Percentiles rank a stretch among this genome's conserved stretches.
Evolutionary conservation across 108 stramenopile genomes (phyloP).

Genomic region (Hondaea fermentalgiana): DNA sequence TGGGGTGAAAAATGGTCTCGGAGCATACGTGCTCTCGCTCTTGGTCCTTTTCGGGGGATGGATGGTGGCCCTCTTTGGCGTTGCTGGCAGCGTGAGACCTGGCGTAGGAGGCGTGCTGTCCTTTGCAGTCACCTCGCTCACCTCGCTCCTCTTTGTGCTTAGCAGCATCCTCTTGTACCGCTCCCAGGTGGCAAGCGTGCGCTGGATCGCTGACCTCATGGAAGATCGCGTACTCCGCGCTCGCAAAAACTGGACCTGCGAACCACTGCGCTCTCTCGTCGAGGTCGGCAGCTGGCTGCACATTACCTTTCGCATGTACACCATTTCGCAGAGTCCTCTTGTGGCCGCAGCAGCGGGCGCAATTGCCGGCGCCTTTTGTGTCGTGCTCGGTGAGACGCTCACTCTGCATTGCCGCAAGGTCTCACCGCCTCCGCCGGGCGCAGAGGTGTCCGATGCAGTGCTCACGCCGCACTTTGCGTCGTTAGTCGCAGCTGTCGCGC

Average conservation of each 20-base stretch:
- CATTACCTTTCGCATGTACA: background rate
- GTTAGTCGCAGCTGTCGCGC: background rate
- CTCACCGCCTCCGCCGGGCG: background rate
- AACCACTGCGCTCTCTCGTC: background rate
- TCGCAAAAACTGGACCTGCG: background rate
- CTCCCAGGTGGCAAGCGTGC: background rate
- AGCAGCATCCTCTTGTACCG: background rate
- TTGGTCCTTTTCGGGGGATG: background rate
- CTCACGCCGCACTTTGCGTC: conserved; percentile 7
- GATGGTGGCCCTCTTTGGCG: background rate
- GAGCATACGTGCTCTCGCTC: background rate
- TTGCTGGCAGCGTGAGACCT: background rate
- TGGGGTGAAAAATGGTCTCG: background rate
- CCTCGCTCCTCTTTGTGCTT: background rate
- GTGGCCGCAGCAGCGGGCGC: background rate
- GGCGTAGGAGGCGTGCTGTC: background rate
- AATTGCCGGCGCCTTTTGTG: background rate
- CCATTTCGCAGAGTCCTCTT: background rate
- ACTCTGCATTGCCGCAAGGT: background rate
- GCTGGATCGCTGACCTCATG: conserved; percentile 14
- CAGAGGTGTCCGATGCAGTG: background rate
- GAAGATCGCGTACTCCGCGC: background rate
- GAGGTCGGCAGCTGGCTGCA: background rate
- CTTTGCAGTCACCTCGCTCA: background rate
- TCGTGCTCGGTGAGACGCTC: background rate